Evolutionary conservation across 148 eudicot species (phyloP), one percentile per base, ranked within the genome.

Genomic region (Rhododendron ferrugineum): DNA sequence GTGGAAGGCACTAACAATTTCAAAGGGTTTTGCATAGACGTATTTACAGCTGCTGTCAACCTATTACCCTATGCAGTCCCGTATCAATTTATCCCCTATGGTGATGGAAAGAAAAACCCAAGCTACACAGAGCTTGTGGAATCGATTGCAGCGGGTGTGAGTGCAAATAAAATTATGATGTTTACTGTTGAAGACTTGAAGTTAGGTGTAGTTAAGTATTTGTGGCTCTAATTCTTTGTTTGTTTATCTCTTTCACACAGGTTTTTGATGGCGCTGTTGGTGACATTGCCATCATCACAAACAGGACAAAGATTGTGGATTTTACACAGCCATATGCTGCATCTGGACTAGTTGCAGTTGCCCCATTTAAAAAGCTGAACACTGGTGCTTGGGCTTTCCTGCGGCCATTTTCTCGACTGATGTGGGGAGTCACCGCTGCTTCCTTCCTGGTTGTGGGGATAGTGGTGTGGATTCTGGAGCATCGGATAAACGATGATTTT

Each of bases 381-480:
- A 87, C 94, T 7, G 93, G 99, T 52, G 94, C 94, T 52, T 97
- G 98, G 98, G 94, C 96, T 84, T 97, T 97, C 87, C 89, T 93
- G 62, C 91, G 92, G 70, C 98, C 99, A 50, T 97, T 97, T 90
- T 91, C 99, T 70, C 89, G 91, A 23, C 46, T 83, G 52, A 89
- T 94, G 93, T 97, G 99, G 99, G 93, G 87, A 28, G 94, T 95
- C 50, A 93, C 91, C 62, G 96, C 96, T 83, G 88, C 91, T 78
- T 93, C 91, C 42, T 95, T 97, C 87, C 86, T 97, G 81, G 52
- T 88, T 86, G 89, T 97, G 73, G 99, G 99, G 60, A 89, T 90
- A 46, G 98, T 97, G 28, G 94, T 97, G 83, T 97, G 99, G 99
- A 91, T 94, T 88, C 84, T 97, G 88, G 99, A 97, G 93, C 99